phyloP scores from a whole-genome alignment of 805 yeast genomes.

The Ascoidea rubescens region DNA sequence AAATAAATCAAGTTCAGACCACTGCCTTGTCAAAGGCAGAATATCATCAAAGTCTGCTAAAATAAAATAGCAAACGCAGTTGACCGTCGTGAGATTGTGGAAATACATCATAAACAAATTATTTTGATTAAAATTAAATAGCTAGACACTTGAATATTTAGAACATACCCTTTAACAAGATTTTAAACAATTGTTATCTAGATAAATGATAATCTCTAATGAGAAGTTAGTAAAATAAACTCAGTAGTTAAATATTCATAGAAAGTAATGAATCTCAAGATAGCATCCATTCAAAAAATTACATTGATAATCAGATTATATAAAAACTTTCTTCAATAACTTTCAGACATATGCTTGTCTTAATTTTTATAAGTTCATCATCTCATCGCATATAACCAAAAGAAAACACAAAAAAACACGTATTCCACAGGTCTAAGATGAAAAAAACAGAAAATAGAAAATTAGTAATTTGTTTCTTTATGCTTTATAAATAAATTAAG shows the following conservation, averaged over 20 bases:
- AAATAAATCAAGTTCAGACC: not conserved
- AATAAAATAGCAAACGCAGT: slow-evolving; percentile 15
- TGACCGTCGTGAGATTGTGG: slow-evolving; percentile 31
- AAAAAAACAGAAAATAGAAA: no score
- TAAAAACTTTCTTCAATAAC: slow-evolving; percentile 34
- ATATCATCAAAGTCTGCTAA: not conserved
- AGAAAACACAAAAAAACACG: no score
- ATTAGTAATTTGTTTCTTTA: not conserved
- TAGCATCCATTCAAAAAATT: not conserved
- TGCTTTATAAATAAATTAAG: not conserved
- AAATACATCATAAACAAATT: slow-evolving; percentile 20
- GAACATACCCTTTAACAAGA: slow-evolving; percentile 4
- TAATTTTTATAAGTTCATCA: slow-evolving; percentile 34
- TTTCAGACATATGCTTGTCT: slow-evolving; percentile 63
- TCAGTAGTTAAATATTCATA: no score
- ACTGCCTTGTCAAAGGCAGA: not conserved
- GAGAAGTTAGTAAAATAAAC: not conserved
- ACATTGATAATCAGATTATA: slow-evolving; percentile 21
- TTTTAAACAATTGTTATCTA: not conserved
- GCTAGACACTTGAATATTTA: not conserved
- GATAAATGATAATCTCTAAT: not conserved
- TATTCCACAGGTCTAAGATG: not conserved
- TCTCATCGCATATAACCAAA: slow-evolving; percentile 24
- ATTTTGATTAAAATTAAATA: not conserved
- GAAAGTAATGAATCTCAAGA: not conserved